Base-by-base conservation (phyloP, 306 rosid species). In the Vicia villosa region DNA sequence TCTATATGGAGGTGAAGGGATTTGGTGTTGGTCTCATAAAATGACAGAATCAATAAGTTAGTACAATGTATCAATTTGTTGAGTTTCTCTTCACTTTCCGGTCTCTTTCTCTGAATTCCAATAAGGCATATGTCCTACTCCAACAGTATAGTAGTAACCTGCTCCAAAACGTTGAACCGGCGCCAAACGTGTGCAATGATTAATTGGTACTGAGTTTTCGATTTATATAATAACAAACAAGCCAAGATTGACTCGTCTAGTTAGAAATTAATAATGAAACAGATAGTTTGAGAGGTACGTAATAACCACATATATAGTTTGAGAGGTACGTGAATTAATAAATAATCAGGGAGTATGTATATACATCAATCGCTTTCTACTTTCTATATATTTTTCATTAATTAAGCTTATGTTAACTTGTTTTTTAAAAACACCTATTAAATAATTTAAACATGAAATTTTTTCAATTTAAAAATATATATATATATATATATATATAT, bases 261-360 rank as follows among this genome's bases (percentile, higher is more conserved):
- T 61, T 24, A 52, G 6, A 71, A 51, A 59, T 66, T 26, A 42
- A 51, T 47, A 28, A 49, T 62, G 63, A 61, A 60, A 46, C 42
- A 32, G 37, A 73, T 71, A 51, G 64, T 6, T 11, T 63, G 64
- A 73, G 19, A 57, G 30, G 17, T 74, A 37, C 36, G 66, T 77
- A 7, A 36, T 34, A 62, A 32, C 62, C 14, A 36, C 51, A 60
- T 34, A 30, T 28, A 4, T 28, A 28, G 32, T 28, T 5, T 28
- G 32, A 28, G 2, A 28, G 32, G 4, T 22, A 22, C 3, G n/a
- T n/a, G n/a, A n/a, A n/a, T 3, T 22, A 22, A 22, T 22, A 22
- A 30, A 30, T 30, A 30, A 30, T 30, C 1, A 30, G 34, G 6
- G 34, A 30, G 34, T n/a, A n/a, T n/a, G 28, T 5, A 34, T 34